Evolutionary conservation across 148 eudicot species (phyloP).

Genomic region (Nepenthes gracilis): DNA sequence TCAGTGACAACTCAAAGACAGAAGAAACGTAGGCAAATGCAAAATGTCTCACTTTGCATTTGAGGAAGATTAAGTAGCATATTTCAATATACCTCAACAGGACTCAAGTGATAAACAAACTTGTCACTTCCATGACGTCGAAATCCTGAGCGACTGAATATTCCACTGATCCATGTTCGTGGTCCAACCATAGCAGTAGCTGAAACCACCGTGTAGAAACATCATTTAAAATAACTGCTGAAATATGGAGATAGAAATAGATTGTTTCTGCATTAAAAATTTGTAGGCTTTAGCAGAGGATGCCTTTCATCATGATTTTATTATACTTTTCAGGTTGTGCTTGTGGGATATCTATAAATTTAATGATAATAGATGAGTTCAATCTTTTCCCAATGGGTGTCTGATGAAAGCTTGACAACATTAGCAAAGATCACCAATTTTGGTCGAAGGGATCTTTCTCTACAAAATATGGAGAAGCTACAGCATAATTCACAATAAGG

Average conservation of each 20-base stretch:
- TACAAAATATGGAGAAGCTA: too few relatives aligned
- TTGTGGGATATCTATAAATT: too few relatives aligned
- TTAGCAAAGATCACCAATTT: too few relatives aligned
- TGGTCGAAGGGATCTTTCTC: too few relatives aligned
- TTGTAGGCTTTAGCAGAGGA: too few relatives aligned
- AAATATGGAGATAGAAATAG: background rate
- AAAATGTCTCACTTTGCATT: background rate
- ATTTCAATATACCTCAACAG: slow-evolving; percentile 41
- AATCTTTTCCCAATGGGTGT: too few relatives aligned
- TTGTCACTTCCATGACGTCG: slow-evolving; percentile 46
- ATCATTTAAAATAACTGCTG: slow-evolving; percentile 10
- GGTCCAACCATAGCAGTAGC: slow-evolving; percentile 97
- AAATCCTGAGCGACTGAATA: slow-evolving; percentile 55
- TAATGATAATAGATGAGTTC: too few relatives aligned
- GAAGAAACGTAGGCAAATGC: background rate
- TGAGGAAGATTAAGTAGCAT: background rate
- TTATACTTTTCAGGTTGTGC: too few relatives aligned
- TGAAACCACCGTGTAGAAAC: slow-evolving; percentile 24
- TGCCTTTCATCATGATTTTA: too few relatives aligned
- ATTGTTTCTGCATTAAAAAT: too few relatives aligned
- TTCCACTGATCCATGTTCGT: slow-evolving; percentile 85
- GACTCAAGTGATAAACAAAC: slow-evolving; percentile 29
- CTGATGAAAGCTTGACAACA: too few relatives aligned
- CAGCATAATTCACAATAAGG: too few relatives aligned
- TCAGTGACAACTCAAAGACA: background rate